Conservation (phyloP, 2,329 filamentous ascomycete species). For the Trichoderma sp. region DNA sequence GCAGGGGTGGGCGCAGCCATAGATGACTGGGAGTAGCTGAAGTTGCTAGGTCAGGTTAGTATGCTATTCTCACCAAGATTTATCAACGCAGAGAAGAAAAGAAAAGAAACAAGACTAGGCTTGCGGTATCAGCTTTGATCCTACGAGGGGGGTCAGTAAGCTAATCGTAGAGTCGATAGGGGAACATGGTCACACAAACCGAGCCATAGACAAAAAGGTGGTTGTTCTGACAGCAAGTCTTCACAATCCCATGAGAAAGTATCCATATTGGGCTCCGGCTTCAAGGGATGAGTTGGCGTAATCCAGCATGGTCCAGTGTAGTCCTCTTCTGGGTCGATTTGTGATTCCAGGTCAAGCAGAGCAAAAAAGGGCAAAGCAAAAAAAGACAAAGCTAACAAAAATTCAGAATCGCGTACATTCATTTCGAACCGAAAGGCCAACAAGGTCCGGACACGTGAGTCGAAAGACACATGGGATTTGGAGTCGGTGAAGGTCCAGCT, state of each 20-base stretch:
- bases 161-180: slow-evolving; percentile 30
- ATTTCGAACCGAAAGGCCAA: slow-evolving; percentile 24
- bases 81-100: slow-evolving; percentile 41
- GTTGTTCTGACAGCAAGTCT: slow-evolving; percentile 31
- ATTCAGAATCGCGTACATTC: slow-evolving; percentile 15
- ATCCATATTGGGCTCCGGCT: slow-evolving; percentile 26
- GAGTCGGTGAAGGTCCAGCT: slow-evolving; percentile 27
- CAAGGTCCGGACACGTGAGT: slow-evolving; percentile 23
- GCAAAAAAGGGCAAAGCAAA: slow-evolving; percentile 7
- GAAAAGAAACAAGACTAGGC: slow-evolving; percentile 42
- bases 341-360: not conserved
- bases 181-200: slow-evolving; percentile 36
- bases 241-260: slow-evolving; percentile 29
- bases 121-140: slow-evolving; percentile 60
- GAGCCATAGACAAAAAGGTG: slow-evolving; percentile 30
- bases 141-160: slow-evolving; percentile 44
- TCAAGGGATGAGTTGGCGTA: slow-evolving; percentile 16
- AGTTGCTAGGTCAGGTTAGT: slow-evolving; percentile 63
- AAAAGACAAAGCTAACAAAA: slow-evolving; percentile 21
- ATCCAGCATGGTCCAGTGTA: slow-evolving; percentile 16
- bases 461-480: slow-evolving; percentile 11
- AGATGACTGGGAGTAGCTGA: slow-evolving; percentile 58
- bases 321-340: slow-evolving; percentile 20
- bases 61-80: slow-evolving; percentile 50
- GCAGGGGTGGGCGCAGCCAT: slow-evolving; percentile 54